Conservation (phyloP, 2,329 filamentous ascomycete species). For the Leptodontidium sp. region DNA sequence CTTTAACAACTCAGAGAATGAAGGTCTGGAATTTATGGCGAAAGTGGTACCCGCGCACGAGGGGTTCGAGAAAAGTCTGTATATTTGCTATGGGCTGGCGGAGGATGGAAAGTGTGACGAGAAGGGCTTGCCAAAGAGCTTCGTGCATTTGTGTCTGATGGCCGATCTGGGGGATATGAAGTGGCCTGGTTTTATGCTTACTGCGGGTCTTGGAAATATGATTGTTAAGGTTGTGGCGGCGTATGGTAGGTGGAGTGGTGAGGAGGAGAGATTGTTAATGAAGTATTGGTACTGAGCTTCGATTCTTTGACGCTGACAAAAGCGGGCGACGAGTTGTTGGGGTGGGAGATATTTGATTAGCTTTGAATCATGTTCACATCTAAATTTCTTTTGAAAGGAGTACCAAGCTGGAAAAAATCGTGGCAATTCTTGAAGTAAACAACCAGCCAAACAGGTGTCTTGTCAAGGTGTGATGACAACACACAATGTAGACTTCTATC, state of each 20-base stretch:
- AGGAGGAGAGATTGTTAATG: slow-evolving; percentile 29
- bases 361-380: too few species aligned
- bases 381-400: too few species aligned
- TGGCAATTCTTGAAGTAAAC: too few species aligned
- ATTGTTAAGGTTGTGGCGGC: slow-evolving; percentile 20
- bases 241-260: slow-evolving; percentile 29
- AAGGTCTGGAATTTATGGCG: slow-evolving; percentile 14
- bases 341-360: too few species aligned
- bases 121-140: slow-evolving; percentile 22
- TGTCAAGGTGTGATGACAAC: too few species aligned
- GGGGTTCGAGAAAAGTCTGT: slow-evolving; percentile 24
- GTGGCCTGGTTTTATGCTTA: slow-evolving; percentile 22
- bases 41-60: slow-evolving; percentile 22
- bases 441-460: too few species aligned
- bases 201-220: slow-evolving; percentile 20
- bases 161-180: slow-evolving; percentile 27
- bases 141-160: slow-evolving; percentile 26
- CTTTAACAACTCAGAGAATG: slow-evolving; percentile 16
- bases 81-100: slow-evolving; percentile 24
- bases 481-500: too few species aligned
- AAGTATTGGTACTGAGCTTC: slow-evolving; percentile 28
- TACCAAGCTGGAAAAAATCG: too few species aligned
- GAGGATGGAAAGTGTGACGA: slow-evolving; percentile 25
- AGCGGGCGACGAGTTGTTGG: too few species aligned
- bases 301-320: too few species aligned